Base-by-base conservation (phyloP, 192 early-diverging fungal genomes). In the Phlyctochytrium bullatum region DNA sequence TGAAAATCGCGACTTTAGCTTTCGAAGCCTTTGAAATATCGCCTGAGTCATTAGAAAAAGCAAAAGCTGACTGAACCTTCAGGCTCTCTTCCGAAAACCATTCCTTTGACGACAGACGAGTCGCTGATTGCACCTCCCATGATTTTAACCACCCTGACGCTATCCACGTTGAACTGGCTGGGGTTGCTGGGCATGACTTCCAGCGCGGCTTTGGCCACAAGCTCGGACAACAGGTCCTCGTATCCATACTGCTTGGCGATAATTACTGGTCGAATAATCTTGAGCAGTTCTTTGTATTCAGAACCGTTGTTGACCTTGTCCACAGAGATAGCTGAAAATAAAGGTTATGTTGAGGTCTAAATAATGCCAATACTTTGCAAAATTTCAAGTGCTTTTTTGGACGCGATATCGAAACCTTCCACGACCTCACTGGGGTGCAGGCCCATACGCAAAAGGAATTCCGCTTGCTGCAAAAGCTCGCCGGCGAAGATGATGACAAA, bases 211-310 rank as follows among this genome's bases (percentile, higher is more conserved):
- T 95, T 83, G 57, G 86, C 86, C 57, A 98, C 93, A 35, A 96
- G 81, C 29, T 80, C 73, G 4, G 86, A 78, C 35, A 98, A 83
- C 61, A 96, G 73, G 51, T 92, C 90, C 83, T 97, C 96, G 74
- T 97, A 89, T 34, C 96, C 96, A 75, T 92, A 94, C 84, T 97
- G 91, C 86, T 98, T 98, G 17, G 96, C 82, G 40, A 88, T 89
- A 59, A 98, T 88, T 2, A 92, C 88, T 59, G 92, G 84, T 33
- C 74, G 73, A 28, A 96, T 85, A 35, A 90, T 88, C 79, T 92
- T 92, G 29, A 77, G 65, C 32, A 97, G 77, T 71, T 93, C 86
- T 1, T 73, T 79, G 52, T 75, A 72, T 62, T 25, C 47, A 24
- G 59, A 51, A 10, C 59, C 36, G 61, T 76, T 73, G 53, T 71